Base-by-base conservation (phyloP, 331 rosid genomes). In the Quercus tomentella region DNA sequence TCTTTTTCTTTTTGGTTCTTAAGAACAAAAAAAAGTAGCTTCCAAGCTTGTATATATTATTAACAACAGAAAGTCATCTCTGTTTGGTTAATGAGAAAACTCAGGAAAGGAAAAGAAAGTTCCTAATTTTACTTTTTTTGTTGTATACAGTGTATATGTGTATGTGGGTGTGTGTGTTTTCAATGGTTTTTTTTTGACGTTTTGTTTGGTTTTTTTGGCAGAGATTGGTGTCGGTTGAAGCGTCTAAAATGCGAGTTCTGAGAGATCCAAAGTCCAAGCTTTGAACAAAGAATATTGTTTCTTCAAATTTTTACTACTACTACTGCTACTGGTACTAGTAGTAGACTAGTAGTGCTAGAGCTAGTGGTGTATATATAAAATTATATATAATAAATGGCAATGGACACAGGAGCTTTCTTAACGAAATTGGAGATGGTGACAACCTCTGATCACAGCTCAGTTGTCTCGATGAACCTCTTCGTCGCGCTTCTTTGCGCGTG, bases 401-500 rank as follows among this genome's bases (percentile, higher is more conserved):
- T 74, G 30, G 89, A 72, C 43, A 35, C 67, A 25, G 60, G 80
- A 80, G 81, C 84, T 28, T 25, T 87, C 21, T 41, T 77, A 4
- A 65, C 84, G 28, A 78, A 72, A 31, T 65, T 91, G 71, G 85
- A 78, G 18, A 76, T 79, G 79, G 43, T 81, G 69, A 45, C 61
- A 78, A 83, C 89, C 17, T 91, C 97, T 0, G 93, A 89, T 82
- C 98, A 92, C 76, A 76, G 86, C n/a, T 89, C 97, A 12, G 97
- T 96, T 22, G 98, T 92, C 26, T 93, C 98, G 0, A 84, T 93
- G 83, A 95, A 88, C 81, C 74, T 96, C 7, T 96, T 95, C 56
- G 98, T 96, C 15, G 97, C 97, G n/a, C 98, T 96, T 78, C 93
- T 96, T 1, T 87, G 94, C 76, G 89, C 94, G 73, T 96, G 99